A percentile compares a stretch with the other conserved stretches of the same genome.
Conservation (phyloP, 495 filamentous ascomycete species). For the Immersiella caudata region DNA sequence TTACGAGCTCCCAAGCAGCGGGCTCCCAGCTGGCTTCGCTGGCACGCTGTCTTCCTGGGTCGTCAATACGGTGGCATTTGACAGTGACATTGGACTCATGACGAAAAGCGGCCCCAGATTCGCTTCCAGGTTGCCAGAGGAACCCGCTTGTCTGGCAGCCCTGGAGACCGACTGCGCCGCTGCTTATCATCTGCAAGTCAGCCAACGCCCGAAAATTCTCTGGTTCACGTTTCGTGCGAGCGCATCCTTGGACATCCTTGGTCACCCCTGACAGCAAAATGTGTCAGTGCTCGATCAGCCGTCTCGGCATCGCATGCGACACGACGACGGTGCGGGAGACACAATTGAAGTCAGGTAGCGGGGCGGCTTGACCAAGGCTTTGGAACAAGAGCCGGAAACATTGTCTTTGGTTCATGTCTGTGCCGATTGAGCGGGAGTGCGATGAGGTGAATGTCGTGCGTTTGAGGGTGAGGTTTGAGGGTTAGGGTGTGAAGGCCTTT, state of each 20-base stretch:
- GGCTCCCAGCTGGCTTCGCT: too few species aligned
- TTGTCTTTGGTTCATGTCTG: not conserved
- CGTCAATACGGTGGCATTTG: too few species aligned
- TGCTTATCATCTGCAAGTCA: not conserved
- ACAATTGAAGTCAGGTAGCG: not conserved
- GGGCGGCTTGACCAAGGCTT: not conserved
- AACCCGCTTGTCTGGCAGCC: too few species aligned
- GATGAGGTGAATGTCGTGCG: too few species aligned
- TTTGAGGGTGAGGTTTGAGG: too few species aligned
- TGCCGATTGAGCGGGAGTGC: not conserved
- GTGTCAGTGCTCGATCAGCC: slow-evolving; percentile 8
- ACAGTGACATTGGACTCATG: too few species aligned
- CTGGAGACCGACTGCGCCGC: not conserved
- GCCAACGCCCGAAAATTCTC: not conserved
- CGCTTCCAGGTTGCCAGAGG: too few species aligned
- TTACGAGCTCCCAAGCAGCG: too few species aligned
- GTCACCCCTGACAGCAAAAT: not conserved
- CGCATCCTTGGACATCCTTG: not conserved
- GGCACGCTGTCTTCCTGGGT: too few species aligned
- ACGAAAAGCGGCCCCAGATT: too few species aligned
- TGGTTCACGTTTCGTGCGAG: not conserved
- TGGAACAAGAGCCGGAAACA: not conserved
- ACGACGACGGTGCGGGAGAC: not conserved
- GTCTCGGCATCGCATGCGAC: slow-evolving; percentile 8
- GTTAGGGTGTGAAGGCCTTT: too few species aligned